Percentiles rank a stretch among this genome's conserved stretches.
These are phyloP conservation scores for Leccinum pachyderme DNA, from an alignment of 1,284 basidiomycete species.

Conservation along the genomic window DNA sequence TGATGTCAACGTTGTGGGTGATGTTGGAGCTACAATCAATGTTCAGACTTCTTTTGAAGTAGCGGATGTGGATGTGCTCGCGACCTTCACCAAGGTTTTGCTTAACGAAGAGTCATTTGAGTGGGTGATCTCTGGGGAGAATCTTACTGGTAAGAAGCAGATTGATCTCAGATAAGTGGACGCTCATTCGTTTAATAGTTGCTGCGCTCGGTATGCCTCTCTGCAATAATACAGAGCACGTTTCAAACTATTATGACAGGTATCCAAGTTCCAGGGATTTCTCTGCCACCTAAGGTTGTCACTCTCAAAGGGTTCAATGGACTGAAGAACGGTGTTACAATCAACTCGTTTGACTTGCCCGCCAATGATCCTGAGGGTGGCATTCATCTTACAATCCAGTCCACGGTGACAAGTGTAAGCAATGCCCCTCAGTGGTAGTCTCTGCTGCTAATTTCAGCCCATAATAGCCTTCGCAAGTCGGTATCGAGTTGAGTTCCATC, in stretches of 20 bases:
- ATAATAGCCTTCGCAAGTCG: constrained; percentile 71
- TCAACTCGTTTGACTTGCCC: constrained; percentile 73
- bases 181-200: constrained; percentile 35
- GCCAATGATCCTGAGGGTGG: constrained; percentile 74
- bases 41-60: constrained; percentile 59
- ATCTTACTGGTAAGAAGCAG: constrained; percentile 50
- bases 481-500: constrained; percentile 63
- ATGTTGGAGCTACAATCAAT: constrained; percentile 63
- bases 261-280: constrained; percentile 56
- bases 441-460: constrained; percentile 4
- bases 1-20: constrained; percentile 54
- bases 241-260: constrained; percentile 34
- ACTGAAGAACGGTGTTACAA: constrained; percentile 60
- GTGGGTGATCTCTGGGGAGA: constrained; percentile 72
- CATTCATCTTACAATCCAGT: constrained; percentile 65
- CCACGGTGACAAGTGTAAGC: constrained; percentile 60
- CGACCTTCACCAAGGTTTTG: constrained; percentile 66
- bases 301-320: constrained; percentile 74
- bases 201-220: constrained; percentile 48
- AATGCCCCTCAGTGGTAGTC: not conserved
- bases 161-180: not conserved
- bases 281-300: constrained; percentile 58
- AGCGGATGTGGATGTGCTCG: constrained; percentile 56
- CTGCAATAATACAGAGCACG: not conserved
- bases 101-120: constrained; percentile 69